Conservation (phyloP, 805 yeast genomes). For the Isabelozyma rhagii region DNA sequence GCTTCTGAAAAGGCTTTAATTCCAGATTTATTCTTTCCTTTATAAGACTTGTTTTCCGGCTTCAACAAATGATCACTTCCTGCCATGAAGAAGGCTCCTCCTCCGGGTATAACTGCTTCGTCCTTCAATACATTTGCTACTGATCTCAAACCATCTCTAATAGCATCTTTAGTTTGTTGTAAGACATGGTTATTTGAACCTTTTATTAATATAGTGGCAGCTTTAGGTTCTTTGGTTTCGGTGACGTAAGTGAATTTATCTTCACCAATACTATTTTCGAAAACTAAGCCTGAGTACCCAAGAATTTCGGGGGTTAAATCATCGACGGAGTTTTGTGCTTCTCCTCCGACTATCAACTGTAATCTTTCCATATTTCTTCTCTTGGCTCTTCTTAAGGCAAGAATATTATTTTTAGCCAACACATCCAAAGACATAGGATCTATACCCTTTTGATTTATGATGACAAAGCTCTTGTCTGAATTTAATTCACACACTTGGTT, state of each 20-base stretch:
- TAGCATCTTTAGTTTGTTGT: constrained; percentile 93
- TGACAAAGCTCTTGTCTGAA: constrained; percentile 76
- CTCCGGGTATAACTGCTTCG: constrained; percentile 87
- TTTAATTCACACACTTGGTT: constrained; percentile 84
- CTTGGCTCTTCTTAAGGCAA: constrained; percentile 96
- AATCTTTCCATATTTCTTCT: constrained; percentile 98
- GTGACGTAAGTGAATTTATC: constrained; percentile 97
- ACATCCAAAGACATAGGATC: constrained; percentile 97
- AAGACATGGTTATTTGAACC: constrained; percentile 90
- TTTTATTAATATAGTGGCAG: constrained; percentile 87
- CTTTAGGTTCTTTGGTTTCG: constrained; percentile 82
- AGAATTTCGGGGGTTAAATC: constrained; percentile 76
- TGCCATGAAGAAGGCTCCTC: constrained; percentile 90
- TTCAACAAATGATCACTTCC: constrained; percentile 65
- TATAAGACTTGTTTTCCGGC: constrained; percentile 51
- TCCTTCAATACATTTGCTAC: constrained; percentile 90
- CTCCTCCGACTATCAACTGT: constrained; percentile 95
- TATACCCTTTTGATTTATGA: constrained; percentile 96
- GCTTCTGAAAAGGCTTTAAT: constrained; percentile 93
- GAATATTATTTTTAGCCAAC: constrained; percentile 85
- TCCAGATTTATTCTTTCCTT: constrained; percentile 88
- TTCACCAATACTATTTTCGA: constrained; percentile 92
- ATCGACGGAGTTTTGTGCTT: constrained; percentile 96
- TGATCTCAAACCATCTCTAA: constrained; percentile 94
- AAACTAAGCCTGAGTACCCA: constrained; percentile 87